Evolutionary conservation across 176 grass and related monocot species (phyloP).

Genomic region (Zoysia pacifica): DNA sequence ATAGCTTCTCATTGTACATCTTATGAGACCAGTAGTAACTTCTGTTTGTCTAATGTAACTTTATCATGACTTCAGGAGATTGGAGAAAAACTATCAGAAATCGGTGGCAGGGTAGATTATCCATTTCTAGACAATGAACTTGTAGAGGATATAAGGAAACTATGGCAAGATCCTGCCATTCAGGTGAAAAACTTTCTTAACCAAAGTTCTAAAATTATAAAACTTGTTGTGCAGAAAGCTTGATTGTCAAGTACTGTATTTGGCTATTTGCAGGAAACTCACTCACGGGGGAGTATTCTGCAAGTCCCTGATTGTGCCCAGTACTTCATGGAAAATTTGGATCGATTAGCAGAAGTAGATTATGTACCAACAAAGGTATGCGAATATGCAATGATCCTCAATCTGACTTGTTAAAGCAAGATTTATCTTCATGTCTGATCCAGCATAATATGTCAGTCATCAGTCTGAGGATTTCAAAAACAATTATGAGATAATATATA

Average conservation of each 20-base stretch:
- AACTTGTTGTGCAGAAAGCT: neutral
- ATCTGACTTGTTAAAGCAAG: neutral
- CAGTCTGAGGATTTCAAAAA: neutral
- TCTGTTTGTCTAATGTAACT: slow-evolving; percentile 11
- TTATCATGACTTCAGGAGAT: slow-evolving; percentile 57
- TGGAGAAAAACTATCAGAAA: slow-evolving; percentile 85
- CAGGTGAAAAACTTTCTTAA: slow-evolving; percentile 54
- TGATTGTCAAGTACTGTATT: slow-evolving; percentile 20
- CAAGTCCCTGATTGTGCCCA: slow-evolving; percentile 98
- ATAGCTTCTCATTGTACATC: neutral
- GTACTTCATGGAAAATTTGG: slow-evolving; percentile 96
- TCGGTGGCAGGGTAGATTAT: slow-evolving; percentile 69
- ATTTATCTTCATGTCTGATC: slow-evolving; percentile 7
- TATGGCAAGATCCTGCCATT: slow-evolving; percentile 93
- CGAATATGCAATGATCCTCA: slow-evolving; percentile 29
- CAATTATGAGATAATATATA: neutral
- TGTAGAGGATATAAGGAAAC: slow-evolving; percentile 55
- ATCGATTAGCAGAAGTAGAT: slow-evolving; percentile 67
- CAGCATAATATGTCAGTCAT: neutral
- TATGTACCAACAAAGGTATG: slow-evolving; percentile 95
- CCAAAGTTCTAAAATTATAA: slow-evolving; percentile 16
- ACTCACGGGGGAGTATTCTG: slow-evolving; percentile 70
- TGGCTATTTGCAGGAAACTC: slow-evolving; percentile 68
- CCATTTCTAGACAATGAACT: slow-evolving; percentile 74
- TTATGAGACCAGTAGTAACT: neutral